These are phyloP conservation scores for Rauvolfia tetraphylla DNA, from an alignment of 257 asterid species.

Conservation along the genomic window DNA sequence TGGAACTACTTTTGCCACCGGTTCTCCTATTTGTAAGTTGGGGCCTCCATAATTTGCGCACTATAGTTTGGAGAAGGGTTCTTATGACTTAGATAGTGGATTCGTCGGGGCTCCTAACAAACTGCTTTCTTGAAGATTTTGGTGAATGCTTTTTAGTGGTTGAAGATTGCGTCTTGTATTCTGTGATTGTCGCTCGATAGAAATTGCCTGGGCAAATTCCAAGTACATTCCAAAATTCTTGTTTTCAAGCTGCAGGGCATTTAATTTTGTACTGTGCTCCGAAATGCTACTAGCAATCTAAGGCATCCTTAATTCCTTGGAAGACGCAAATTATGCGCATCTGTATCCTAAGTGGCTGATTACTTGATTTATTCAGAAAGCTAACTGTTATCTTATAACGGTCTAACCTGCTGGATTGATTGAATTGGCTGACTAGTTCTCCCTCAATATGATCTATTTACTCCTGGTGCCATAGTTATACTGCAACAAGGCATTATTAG, in stretches of 20 bases:
- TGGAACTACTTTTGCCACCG: slow-evolving; percentile 32
- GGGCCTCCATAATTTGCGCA: background rate
- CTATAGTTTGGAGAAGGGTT: background rate
- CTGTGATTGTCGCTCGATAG: background rate
- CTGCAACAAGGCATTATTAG: background rate
- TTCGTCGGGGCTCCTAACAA: background rate
- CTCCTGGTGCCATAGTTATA: background rate
- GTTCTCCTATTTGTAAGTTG: slow-evolving; percentile 40
- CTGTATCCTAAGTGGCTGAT: background rate
- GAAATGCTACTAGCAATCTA: background rate
- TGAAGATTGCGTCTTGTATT: background rate
- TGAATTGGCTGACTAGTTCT: background rate
- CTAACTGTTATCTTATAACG: background rate
- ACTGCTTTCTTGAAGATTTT: background rate
- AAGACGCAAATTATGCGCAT: background rate
- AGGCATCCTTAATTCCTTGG: background rate
- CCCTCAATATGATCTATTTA: background rate
- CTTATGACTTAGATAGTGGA: background rate
- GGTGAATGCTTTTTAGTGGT: background rate
- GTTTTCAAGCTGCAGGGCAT: background rate
- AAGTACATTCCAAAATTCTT: background rate
- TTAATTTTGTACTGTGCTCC: background rate
- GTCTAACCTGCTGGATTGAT: background rate
- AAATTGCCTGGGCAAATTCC: background rate
- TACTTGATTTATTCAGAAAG: background rate